These are phyloP conservation scores for Alnus glutinosa DNA, from an alignment of 306 rosid genomes.

Conservation along the genomic window DNA sequence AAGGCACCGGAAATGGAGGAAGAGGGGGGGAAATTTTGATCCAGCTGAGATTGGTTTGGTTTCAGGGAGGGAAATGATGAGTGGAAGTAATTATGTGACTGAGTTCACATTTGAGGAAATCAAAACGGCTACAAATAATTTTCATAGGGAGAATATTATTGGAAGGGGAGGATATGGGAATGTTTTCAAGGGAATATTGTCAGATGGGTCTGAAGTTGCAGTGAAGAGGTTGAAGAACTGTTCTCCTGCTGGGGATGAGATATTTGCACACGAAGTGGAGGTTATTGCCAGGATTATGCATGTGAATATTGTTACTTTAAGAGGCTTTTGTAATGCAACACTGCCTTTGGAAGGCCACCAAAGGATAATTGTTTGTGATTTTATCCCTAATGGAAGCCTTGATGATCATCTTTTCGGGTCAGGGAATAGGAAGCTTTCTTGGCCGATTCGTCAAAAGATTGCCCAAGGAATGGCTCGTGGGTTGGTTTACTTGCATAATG, in stretches of 20 bases:
- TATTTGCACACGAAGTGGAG: constrained; percentile 26
- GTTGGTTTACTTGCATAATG: constrained; percentile 8
- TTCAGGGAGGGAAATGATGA: neutral
- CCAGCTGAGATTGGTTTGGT: neutral
- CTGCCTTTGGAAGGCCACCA: neutral
- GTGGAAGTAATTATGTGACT: constrained; percentile 4
- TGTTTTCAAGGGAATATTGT: constrained; percentile 17
- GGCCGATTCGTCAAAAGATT: constrained; percentile 14
- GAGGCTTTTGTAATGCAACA: constrained; percentile 14
- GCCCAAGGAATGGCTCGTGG: constrained; percentile 19
- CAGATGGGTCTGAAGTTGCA: constrained; percentile 28
- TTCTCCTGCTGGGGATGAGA: constrained; percentile 9
- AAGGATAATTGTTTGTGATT: constrained; percentile 5
- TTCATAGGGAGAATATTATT: constrained; percentile 18
- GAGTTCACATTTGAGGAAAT: constrained; percentile 28
- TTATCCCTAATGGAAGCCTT: constrained; percentile 2
- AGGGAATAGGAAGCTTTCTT: neutral
- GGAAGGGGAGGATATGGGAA: constrained; percentile 21
- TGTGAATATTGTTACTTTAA: constrained; percentile 25
- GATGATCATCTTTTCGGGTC: constrained; percentile 8
- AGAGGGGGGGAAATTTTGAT: neutral
- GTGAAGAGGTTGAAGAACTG: constrained; percentile 28
- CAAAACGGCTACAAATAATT: constrained; percentile 1
- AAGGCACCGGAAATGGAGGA: constrained; percentile 16
- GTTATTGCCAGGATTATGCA: constrained; percentile 24